Percentiles rank a stretch among this genome's conserved stretches.
These are phyloP conservation scores for Leccinum incarnatum DNA, from an alignment of 768 basidiomycete species.

Conservation along the genomic window DNA sequence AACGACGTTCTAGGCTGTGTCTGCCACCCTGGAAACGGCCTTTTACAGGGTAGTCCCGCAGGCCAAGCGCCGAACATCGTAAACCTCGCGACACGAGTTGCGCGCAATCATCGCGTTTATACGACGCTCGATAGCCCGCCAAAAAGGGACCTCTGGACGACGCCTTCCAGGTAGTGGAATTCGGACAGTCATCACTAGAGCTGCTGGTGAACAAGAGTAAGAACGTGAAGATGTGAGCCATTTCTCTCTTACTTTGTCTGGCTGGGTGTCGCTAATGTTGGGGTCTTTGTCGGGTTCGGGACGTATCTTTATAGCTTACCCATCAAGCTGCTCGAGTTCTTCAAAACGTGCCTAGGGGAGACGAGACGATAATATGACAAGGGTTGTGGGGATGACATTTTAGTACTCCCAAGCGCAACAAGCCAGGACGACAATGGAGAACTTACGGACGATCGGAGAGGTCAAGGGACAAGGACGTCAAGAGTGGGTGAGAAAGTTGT, in stretches of 20 bases:
- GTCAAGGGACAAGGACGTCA: slow-evolving; percentile 8
- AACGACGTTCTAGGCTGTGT: slow-evolving; percentile 24
- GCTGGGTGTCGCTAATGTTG: not conserved
- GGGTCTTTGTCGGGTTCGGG: not conserved
- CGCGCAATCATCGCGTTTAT: slow-evolving; percentile 30
- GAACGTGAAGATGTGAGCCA: no score
- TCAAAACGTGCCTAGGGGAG: slow-evolving; percentile 21
- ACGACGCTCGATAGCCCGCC: slow-evolving; percentile 13
- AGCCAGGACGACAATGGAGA: slow-evolving; percentile 21
- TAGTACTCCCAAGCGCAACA: slow-evolving; percentile 8
- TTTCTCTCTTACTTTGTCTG: no score
- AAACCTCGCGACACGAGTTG: slow-evolving; percentile 38
- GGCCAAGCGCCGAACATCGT: slow-evolving; percentile 25
- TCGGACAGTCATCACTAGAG: slow-evolving; percentile 32
- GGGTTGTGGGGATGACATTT: slow-evolving; percentile 11
- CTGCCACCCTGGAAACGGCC: slow-evolving; percentile 30
- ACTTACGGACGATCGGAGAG: slow-evolving; percentile 21
- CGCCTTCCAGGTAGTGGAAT: slow-evolving; percentile 31
- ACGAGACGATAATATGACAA: slow-evolving; percentile 6
- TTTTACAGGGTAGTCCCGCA: slow-evolving; percentile 15
- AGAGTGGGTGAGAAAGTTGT: no score
- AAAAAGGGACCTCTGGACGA: not conserved
- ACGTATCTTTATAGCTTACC: slow-evolving; percentile 26
- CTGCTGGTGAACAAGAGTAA: slow-evolving; percentile 7
- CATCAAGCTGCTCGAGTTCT: slow-evolving; percentile 35